Evolutionary conservation across 192 early-diverging fungal genomes (phyloP), one percentile per base, ranked within the genome.

Genomic region (Rhizophagus clarus): DNA sequence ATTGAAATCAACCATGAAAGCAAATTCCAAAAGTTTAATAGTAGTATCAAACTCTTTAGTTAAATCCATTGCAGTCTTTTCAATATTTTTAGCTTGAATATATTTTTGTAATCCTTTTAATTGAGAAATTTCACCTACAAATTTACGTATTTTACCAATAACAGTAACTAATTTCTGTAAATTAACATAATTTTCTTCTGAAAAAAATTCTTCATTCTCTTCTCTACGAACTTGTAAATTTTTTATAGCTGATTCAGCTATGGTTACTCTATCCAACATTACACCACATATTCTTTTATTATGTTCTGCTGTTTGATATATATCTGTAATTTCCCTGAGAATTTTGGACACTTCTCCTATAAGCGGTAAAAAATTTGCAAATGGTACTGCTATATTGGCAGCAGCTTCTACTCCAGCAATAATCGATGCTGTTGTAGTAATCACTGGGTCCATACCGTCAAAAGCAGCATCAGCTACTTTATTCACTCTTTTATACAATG

Each of bases 281-380:
- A 66, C 31, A 8, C 75, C 75, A 64, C 75, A 77, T 40, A 77
- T 64, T 34, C 42, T 24, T 77, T 77, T 77, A 45, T 77, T 77
- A 47, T 77, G 75, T 66, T 77, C 61, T 4, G 75, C 75, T 24
- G 60, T 10, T 47, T 77, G 34, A 28, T 77, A 77, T 26, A 77
- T 26, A 37, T 63, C 22, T 42, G 45, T 10, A 24, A 64, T 63
- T 47, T 29, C 62, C 24, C 15, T 62, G 26, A 26, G 17, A 6
- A 77, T 8, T 42, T 5, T 66, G 6, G 26, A n/a, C 7, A 77
- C 37, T 4, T 77, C 75, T 5, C 29, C 9, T 37, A 77, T 77
- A 11, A 77, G 32, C 28, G 75, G 75, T 12, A 71, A 37, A 71
- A 71, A 71, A 24, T 20, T 34, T 8, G 75, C 40, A 24, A 77